phyloP scores from a whole-genome alignment of 768 basidiomycete species.

The Leccinum disarticulatum region DNA sequence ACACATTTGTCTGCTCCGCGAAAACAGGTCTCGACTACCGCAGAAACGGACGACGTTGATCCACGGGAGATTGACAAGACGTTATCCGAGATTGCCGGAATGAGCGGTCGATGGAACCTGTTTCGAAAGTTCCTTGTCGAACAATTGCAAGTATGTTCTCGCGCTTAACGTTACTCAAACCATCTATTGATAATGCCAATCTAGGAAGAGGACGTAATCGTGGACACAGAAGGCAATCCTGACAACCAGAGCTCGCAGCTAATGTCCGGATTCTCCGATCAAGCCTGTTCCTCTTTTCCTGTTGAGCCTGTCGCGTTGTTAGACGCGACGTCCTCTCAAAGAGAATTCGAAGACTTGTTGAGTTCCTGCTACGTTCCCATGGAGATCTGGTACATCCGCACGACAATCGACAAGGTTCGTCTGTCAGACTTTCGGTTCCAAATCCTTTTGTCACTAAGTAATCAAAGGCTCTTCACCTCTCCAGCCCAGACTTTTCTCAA shows the following conservation, averaged over 20 bases:
- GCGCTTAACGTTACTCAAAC: neutral
- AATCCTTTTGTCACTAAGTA: conserved; percentile 1
- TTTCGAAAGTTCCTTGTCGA: conserved; percentile 86
- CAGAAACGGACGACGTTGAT: conserved; percentile 65
- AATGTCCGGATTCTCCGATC: neutral
- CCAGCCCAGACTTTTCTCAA: conserved; percentile 67
- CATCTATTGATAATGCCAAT: conserved; percentile 4
- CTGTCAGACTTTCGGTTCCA: neutral
- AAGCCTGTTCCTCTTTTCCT: neutral
- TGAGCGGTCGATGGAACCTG: conserved; percentile 89
- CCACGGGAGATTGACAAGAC: conserved; percentile 90
- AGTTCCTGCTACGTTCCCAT: conserved; percentile 80
- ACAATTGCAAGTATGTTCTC: conserved; percentile 55
- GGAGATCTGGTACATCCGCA: conserved; percentile 89
- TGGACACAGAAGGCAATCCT: conserved; percentile 3
- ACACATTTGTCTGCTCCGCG: conserved; percentile 31
- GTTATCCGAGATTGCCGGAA: conserved; percentile 83
- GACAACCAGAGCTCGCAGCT: conserved; percentile 6
- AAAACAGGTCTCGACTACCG: conserved; percentile 30
- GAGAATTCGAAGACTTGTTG: conserved; percentile 65
- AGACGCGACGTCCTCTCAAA: conserved; percentile 52
- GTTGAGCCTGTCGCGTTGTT: conserved; percentile 30
- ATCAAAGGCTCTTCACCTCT: conserved; percentile 80
- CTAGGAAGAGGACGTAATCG: conserved; percentile 18
- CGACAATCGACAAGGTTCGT: conserved; percentile 82